These are phyloP conservation scores for Carallia brachiata DNA, from an alignment of 345 rosid species.

Conservation along the genomic window DNA sequence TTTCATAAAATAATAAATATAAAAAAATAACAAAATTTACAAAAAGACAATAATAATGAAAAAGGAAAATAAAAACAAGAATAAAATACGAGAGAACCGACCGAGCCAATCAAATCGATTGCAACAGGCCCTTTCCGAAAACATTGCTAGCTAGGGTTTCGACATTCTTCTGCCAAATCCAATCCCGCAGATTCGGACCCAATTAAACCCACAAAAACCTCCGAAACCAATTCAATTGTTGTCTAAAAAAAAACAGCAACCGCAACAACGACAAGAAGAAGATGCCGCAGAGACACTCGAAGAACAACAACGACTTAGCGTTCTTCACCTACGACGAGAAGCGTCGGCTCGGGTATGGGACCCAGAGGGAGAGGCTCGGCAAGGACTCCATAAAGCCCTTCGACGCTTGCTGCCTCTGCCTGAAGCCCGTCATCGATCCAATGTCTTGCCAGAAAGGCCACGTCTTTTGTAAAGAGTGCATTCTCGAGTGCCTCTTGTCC, in stretches of 20 bases:
- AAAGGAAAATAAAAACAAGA: no score
- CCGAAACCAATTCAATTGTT: no score
- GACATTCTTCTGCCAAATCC: no score
- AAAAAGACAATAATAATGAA: no score
- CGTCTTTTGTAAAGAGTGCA: conserved; percentile 86
- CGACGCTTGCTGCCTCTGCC: conserved; percentile 91
- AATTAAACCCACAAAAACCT: no score
- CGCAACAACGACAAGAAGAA: background rate
- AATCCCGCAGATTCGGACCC: no score
- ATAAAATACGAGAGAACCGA: no score
- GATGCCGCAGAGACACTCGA: conserved; percentile 98
- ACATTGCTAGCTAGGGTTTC: no score
- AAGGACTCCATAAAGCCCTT: conserved; percentile 94
- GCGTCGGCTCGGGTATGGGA: conserved; percentile 86
- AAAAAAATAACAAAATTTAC: no score
- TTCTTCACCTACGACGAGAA: conserved; percentile 99
- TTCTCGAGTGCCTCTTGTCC: conserved; percentile 75
- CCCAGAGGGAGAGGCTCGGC: conserved; percentile 93
- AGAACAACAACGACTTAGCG: conserved; percentile 94
- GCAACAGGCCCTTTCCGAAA: no score
- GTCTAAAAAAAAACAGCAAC: background rate
- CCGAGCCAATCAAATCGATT: no score
- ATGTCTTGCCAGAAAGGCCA: conserved; percentile 93
- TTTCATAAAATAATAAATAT: no score
- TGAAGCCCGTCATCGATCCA: conserved; percentile 85